phyloP scores from a whole-genome alignment of 1,284 basidiomycete genomes.

The Mrakiaceae sp. region DNA sequence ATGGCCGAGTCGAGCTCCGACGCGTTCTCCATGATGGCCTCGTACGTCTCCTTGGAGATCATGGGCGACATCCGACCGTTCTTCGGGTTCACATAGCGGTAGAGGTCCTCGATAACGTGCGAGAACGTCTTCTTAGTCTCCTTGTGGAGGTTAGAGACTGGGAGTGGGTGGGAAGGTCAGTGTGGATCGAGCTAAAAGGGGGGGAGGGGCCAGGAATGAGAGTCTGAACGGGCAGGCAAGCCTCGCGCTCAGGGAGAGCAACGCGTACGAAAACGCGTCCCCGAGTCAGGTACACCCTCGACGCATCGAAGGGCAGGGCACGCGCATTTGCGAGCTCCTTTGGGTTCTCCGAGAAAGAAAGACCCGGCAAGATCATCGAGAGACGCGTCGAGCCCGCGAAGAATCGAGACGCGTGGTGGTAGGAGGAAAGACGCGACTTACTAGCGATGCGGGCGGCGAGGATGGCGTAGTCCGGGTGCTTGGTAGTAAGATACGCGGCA shows the following conservation, averaged over 20 bases:
- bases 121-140: conserved; percentile 98
- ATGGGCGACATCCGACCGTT: conserved; percentile 76
- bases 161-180: no score
- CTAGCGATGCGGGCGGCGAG: conserved; percentile 94
- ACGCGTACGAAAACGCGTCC: neutral
- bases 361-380: neutral
- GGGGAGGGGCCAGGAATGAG: neutral
- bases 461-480: conserved; percentile 95
- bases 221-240: neutral
- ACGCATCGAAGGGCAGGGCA: neutral
- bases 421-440: neutral
- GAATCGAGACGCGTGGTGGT: neutral
- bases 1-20: conserved; percentile 82
- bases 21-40: conserved; percentile 71
- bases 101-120: conserved; percentile 79
- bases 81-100: conserved; percentile 87
- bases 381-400: neutral
- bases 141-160: conserved; percentile 91
- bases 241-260: neutral
- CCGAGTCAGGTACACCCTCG: neutral
- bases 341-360: no score
- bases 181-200: neutral
- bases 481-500: conserved; percentile 91
- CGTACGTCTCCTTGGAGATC: conserved; percentile 83
- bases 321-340: no score